These are phyloP conservation scores for Sporisorium iseilematis-ciliati DNA, from an alignment of 1,284 basidiomycete species.

Conservation along the genomic window DNA sequence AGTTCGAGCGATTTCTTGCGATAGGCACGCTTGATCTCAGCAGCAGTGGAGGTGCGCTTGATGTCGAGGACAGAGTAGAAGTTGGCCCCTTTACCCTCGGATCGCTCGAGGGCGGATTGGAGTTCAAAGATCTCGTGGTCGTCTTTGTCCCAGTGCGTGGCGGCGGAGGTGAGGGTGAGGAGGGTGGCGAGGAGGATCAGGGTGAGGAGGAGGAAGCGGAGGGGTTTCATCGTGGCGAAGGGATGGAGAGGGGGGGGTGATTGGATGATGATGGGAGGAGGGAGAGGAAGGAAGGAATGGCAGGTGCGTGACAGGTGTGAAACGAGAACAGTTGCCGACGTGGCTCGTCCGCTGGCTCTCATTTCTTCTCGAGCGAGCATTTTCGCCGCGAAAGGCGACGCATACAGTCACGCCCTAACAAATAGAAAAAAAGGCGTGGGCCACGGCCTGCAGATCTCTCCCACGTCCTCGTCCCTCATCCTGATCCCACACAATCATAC, in stretches of 20 bases:
- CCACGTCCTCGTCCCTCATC: background rate
- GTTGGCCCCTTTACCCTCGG: constrained; percentile 54
- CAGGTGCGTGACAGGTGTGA: background rate
- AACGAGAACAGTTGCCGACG: constrained; percentile 16
- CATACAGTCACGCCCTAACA: background rate
- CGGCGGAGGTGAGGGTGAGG: constrained; percentile 23
- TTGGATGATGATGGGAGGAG: constrained; percentile 4
- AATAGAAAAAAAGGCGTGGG: background rate
- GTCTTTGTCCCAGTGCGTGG: constrained; percentile 58
- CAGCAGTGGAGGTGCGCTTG: constrained; percentile 29
- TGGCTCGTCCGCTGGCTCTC: constrained; percentile 31
- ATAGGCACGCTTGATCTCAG: constrained; percentile 65
- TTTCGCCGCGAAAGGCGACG: too few relatives aligned
- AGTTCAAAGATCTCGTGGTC: constrained; percentile 68
- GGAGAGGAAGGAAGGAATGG: background rate
- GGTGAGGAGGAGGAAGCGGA: constrained; percentile 24
- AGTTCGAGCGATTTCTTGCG: constrained; percentile 63
- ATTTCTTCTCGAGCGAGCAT: background rate
- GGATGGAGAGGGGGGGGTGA: background rate
- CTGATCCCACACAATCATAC: background rate
- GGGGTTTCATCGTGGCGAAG: constrained; percentile 23
- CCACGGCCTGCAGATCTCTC: background rate
- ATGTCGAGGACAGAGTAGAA: constrained; percentile 66
- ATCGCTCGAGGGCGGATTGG: constrained; percentile 59
- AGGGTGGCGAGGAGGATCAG: constrained; percentile 21